Conservation (phyloP, 371 early-diverging fungal species). For the Mortierella sp. region DNA sequence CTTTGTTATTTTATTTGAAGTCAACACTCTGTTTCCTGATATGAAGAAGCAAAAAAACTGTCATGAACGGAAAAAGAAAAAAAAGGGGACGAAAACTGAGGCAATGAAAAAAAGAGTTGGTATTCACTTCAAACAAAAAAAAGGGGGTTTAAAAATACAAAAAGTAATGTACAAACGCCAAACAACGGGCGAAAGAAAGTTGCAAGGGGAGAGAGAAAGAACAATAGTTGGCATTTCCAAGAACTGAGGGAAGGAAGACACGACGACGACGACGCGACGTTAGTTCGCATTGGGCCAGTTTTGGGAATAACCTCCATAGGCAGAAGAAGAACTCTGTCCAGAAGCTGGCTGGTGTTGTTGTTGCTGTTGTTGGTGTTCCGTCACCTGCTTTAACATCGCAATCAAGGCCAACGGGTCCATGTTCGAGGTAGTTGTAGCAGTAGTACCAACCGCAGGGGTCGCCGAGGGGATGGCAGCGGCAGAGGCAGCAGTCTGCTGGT, state of each 20-base stretch:
- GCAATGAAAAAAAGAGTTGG: too few species aligned
- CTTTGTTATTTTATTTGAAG: too few species aligned
- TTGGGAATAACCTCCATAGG: not conserved
- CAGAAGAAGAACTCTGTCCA: not conserved
- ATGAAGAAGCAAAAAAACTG: not conserved
- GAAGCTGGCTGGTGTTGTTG: not conserved
- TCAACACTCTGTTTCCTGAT: not conserved
- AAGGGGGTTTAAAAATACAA: not conserved
- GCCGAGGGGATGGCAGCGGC: not conserved
- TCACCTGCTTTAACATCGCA: not conserved
- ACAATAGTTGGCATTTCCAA: too few species aligned
- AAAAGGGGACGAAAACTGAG: not conserved
- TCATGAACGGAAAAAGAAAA: not conserved
- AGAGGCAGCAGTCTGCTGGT: not conserved
- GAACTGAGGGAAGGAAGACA: too few species aligned
- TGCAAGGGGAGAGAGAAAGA: not conserved
- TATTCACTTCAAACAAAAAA: not conserved
- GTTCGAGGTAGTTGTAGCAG: not conserved
- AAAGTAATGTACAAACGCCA: not conserved
- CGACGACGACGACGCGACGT: not conserved
- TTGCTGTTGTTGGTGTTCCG: not conserved
- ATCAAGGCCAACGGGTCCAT: conserved; percentile 1
- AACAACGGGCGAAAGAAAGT: not conserved
- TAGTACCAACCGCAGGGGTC: not conserved
- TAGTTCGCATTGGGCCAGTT: conserved; percentile 1